phyloP scores from a whole-genome alignment of 495 filamentous ascomycete genomes.

The Xylaria cubensis region DNA sequence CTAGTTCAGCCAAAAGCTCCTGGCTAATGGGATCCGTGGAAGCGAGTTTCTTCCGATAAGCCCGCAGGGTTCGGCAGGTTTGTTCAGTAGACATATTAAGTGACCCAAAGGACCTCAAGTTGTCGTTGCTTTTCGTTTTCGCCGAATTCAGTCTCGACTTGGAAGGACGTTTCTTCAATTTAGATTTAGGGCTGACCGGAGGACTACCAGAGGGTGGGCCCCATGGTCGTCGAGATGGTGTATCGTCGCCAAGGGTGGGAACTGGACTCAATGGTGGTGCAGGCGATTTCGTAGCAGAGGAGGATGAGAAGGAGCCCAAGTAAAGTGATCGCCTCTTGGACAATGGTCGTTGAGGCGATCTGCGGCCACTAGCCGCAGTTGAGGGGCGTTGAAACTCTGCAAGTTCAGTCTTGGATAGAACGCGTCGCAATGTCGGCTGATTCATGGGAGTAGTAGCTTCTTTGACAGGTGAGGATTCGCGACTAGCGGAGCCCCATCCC shows the following conservation, averaged over 20 bases:
- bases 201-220: conserved; percentile 52
- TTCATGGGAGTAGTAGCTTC: conserved; percentile 53
- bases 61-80: conserved; percentile 75
- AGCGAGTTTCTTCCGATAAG: conserved; percentile 82
- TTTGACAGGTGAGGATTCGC: conserved; percentile 60
- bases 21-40: conserved; percentile 67
- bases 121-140: conserved; percentile 57
- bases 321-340: conserved; percentile 52
- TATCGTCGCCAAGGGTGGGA: conserved; percentile 43
- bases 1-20: conserved; percentile 74
- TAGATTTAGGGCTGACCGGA: conserved; percentile 53
- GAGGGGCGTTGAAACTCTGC: conserved; percentile 73
- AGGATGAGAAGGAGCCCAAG: conserved; percentile 37
- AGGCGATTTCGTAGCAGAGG: conserved; percentile 44
- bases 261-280: conserved; percentile 40
- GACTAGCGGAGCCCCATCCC: conserved; percentile 38
- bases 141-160: conserved; percentile 65
- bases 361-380: conserved; percentile 61
- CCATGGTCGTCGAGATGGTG: conserved; percentile 47
- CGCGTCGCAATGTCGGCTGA: conserved; percentile 72
- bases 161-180: conserved; percentile 55
- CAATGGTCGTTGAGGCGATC: conserved; percentile 68
- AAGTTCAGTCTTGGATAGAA: conserved; percentile 78
- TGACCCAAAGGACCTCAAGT: conserved; percentile 63
- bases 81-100: conserved; percentile 81